phyloP scores from a whole-genome alignment of 257 asterid species.

The Voacanga thouarsii region DNA sequence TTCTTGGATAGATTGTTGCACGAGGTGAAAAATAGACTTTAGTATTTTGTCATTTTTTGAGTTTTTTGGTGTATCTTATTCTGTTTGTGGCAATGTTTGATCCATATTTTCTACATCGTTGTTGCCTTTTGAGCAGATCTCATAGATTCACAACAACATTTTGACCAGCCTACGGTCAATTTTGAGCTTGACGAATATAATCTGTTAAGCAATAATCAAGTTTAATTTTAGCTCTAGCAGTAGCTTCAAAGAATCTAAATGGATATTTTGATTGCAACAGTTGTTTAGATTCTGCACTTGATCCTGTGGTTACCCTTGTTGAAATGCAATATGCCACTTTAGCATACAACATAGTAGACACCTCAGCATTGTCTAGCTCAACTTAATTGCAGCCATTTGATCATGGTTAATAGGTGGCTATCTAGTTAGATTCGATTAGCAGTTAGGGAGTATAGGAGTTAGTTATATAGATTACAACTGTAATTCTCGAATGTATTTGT shows the following conservation, averaged over 20 bases:
- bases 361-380: too few relatives aligned
- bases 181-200: constrained; percentile 42
- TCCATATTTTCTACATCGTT: neutral
- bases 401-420: too few relatives aligned
- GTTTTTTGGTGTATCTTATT: neutral
- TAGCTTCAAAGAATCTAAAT: constrained; percentile 39
- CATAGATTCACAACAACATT: constrained; percentile 53
- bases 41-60: neutral
- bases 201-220: constrained; percentile 42
- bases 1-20: neutral
- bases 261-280: constrained; percentile 83
- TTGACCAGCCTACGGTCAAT: constrained; percentile 34
- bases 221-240: constrained; percentile 29
- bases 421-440: too few relatives aligned
- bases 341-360: too few relatives aligned
- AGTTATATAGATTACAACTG: too few relatives aligned
- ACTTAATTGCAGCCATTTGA: too few relatives aligned
- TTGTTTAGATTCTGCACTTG: constrained; percentile 71
- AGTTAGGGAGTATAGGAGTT: too few relatives aligned
- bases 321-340: too few relatives aligned
- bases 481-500: too few relatives aligned
- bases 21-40: neutral
- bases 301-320: constrained; percentile 77
- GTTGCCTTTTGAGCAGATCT: constrained; percentile 37
- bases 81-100: neutral